Conservation (phyloP, 305 asterid genomes). For the Solanum hybrid region DNA sequence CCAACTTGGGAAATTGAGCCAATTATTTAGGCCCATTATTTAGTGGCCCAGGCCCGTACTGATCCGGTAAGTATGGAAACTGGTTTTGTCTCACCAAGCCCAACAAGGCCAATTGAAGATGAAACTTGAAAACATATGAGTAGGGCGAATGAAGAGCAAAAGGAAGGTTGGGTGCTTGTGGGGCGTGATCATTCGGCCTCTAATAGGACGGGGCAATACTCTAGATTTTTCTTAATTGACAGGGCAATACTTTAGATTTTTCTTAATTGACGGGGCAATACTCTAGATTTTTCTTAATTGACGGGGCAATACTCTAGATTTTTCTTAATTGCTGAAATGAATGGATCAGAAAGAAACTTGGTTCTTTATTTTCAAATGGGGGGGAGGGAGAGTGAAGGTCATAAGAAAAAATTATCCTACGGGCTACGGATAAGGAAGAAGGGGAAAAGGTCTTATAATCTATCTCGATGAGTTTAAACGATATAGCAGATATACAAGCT, state of each 20-base stretch:
- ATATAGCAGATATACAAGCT: background rate
- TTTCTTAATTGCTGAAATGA: background rate
- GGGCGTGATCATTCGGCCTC: background rate
- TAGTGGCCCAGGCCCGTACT: background rate
- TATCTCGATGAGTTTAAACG: background rate
- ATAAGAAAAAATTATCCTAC: background rate
- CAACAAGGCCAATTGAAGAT: background rate
- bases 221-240: too few species aligned
- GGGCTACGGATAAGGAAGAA: background rate
- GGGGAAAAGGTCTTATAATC: too few species aligned
- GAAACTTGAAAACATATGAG: background rate
- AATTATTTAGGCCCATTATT: background rate
- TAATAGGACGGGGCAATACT: too few species aligned
- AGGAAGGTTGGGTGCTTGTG: background rate
- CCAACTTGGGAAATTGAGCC: background rate
- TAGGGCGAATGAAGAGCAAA: background rate
- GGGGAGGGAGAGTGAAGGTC: too few species aligned
- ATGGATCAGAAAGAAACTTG: background rate
- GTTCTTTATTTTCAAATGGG: too few species aligned
- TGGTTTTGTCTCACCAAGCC: background rate
- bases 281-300: too few species aligned
- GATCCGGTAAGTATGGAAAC: background rate
- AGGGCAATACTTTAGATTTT: too few species aligned
- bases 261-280: too few species aligned
- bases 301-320: too few species aligned